Evolutionary conservation across 495 filamentous ascomycete species (phyloP).

Genomic region (Cetradonia linearis): DNA sequence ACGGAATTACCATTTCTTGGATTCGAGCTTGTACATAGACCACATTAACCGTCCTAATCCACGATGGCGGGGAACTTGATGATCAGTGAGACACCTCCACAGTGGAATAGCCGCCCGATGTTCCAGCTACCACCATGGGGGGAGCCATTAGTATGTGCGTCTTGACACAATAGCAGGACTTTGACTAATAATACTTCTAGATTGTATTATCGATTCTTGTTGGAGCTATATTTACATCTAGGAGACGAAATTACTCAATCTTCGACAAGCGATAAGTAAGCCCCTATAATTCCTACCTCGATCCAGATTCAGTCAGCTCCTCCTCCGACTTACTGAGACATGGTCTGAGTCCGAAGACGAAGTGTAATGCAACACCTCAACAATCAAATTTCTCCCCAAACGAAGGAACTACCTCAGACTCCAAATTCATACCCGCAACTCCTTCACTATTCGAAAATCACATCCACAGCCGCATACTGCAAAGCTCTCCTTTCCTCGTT

Average conservation of each 20-base stretch:
- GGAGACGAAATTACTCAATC: slow-evolving; percentile 40
- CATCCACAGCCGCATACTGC: slow-evolving; percentile 44
- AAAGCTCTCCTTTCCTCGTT: slow-evolving; percentile 44
- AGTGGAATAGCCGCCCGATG: slow-evolving; percentile 29
- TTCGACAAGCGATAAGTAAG: slow-evolving; percentile 29
- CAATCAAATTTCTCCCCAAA: slow-evolving; percentile 38
- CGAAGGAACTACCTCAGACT: slow-evolving; percentile 38
- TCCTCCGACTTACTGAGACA: slow-evolving; percentile 33
- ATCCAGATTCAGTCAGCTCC: slow-evolving; percentile 33
- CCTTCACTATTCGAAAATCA: slow-evolving; percentile 46
- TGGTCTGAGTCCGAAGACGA: slow-evolving; percentile 31
- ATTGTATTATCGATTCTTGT: slow-evolving; percentile 50
- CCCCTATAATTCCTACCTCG: slow-evolving; percentile 31
- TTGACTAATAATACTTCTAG: slow-evolving; percentile 27
- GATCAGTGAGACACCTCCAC: slow-evolving; percentile 23
- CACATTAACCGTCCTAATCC: neutral
- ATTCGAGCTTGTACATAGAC: slow-evolving; percentile 3
- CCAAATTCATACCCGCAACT: slow-evolving; percentile 44
- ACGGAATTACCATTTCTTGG: slow-evolving; percentile 1
- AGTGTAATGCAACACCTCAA: slow-evolving; percentile 21
- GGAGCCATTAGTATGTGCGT: slow-evolving; percentile 45
- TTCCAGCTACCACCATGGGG: slow-evolving; percentile 38
- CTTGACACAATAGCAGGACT: neutral
- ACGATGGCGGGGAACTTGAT: slow-evolving; percentile 24
- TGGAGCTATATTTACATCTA: slow-evolving; percentile 45